Percentiles rank a stretch among this genome's conserved stretches.
Conservation (phyloP, 495 filamentous ascomycete species). For the Daldinia loculata region DNA sequence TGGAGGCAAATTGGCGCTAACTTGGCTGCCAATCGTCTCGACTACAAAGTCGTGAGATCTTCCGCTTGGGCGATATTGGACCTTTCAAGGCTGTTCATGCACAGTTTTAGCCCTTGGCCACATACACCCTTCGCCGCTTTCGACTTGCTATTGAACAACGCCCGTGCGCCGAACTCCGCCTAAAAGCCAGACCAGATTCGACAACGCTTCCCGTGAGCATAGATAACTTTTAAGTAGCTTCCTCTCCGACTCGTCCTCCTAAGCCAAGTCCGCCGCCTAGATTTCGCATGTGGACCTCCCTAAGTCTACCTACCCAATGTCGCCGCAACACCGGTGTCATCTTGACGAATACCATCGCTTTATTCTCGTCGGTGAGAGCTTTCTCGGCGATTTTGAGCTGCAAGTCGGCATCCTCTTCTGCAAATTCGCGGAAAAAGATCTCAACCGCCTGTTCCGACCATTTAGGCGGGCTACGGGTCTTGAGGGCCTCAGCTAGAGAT, state of each 20-base stretch:
- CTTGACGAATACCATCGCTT: constrained; percentile 63
- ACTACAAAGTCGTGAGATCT: constrained; percentile 7
- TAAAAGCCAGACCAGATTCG: background rate
- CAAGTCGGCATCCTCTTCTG: constrained; percentile 57
- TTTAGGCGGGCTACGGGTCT: constrained; percentile 36
- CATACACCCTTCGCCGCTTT: constrained; percentile 3
- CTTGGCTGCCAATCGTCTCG: constrained; percentile 5
- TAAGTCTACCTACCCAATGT: constrained; percentile 58
- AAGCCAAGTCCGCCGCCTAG: constrained; percentile 38
- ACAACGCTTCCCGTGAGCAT: background rate
- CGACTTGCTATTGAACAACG: constrained; percentile 9
- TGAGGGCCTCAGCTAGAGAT: constrained; percentile 50
- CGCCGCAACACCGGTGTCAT: constrained; percentile 54
- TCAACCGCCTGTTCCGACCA: constrained; percentile 62
- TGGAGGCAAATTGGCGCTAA: background rate
- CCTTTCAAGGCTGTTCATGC: constrained; percentile 8
- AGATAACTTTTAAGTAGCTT: constrained; percentile 32
- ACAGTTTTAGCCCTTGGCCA: constrained; percentile 3
- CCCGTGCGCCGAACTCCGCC: constrained; percentile 22
- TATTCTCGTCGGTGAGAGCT: constrained; percentile 60
- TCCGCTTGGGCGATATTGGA: background rate
- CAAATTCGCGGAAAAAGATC: constrained; percentile 59
- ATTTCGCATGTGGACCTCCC: constrained; percentile 58
- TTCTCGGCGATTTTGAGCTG: constrained; percentile 63
- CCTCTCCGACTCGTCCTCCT: constrained; percentile 44